Base-by-base conservation (phyloP, 345 rosid genomes). In the Acer yangbiense region DNA sequence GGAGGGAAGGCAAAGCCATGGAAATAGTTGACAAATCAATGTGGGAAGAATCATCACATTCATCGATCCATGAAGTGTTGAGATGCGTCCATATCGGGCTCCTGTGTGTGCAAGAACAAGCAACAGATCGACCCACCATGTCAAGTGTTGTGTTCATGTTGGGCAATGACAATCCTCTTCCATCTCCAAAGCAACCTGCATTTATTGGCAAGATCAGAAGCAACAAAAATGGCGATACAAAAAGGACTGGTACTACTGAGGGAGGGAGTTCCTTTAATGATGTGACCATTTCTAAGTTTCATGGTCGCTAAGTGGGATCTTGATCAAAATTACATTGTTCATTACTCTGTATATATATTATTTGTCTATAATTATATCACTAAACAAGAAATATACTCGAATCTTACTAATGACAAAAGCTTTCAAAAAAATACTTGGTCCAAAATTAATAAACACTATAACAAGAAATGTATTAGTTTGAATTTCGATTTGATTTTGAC, bases 61-160 rank as follows among this genome's bases (percentile, higher is more conserved):
- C 39, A 35, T 35, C 78, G 2, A 52, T 18, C 3, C 35, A 77
- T 6, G 88, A 90, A 76, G 77, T 83, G 6, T 13, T 39, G 76
- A 88, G 86, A 70, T 89, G 91, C 82, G 79, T 89, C 55, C 90
- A 88, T 14, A 83, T 90, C 1, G 94, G 90, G 71, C 84, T 93
- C 10, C 66, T 90, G 78, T 89, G 95, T 41, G 90, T 88, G 41
- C 94, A 92, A 86, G 92, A 90, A 72, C 55, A 46, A 0, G 83
- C 89, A 27, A 46, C 39, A 14, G 92, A 91, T 12, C 62, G 92
- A 46, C 89, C 88, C 14, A 76, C 79, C 7, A 92, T 89, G 95
- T 82, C 88, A 1, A 3, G 83, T 2, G 91, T 87, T n/a, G 76
- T 87, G 21, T 39, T 82, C 76, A 82, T 89, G 93, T 70, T 90